Evolutionary conservation across 1,284 basidiomycete genomes (phyloP).

Genomic region (Caloboletus firmus): DNA sequence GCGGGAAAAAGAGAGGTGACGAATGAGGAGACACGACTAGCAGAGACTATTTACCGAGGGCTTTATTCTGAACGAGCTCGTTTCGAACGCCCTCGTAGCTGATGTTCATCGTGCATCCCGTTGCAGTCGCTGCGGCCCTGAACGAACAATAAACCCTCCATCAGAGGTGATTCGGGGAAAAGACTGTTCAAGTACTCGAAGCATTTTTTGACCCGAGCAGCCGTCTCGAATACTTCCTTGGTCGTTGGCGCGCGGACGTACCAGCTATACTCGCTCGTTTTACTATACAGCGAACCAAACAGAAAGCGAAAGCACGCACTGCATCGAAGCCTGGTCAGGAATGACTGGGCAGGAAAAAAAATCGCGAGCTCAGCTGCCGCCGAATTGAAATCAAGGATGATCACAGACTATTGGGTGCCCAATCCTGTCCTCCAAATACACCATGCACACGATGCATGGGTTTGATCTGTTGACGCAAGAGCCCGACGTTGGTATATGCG

Average conservation of each 20-base stretch:
- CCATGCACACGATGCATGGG: slow-evolving; percentile 67
- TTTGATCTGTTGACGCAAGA: slow-evolving; percentile 69
- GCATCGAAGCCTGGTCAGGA: slow-evolving; percentile 71
- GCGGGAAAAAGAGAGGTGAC: neutral
- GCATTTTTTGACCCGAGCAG: slow-evolving; percentile 62
- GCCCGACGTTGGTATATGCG: slow-evolving; percentile 68
- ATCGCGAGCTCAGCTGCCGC: neutral
- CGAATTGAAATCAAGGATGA: neutral
- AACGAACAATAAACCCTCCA: neutral
- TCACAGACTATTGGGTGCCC: slow-evolving; percentile 55
- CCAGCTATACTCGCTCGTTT: slow-evolving; percentile 41
- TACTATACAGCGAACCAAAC: neutral
- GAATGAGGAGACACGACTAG: neutral
- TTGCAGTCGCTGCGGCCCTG: slow-evolving; percentile 42
- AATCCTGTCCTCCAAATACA: slow-evolving; percentile 61
- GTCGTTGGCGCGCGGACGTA: slow-evolving; percentile 71
- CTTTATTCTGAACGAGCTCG: slow-evolving; percentile 65
- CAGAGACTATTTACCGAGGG: slow-evolving; percentile 44
- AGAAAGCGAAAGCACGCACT: slow-evolving; percentile 35
- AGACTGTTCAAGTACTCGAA: slow-evolving; percentile 57
- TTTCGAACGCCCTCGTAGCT: slow-evolving; percentile 41
- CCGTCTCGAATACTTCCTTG: slow-evolving; percentile 54
- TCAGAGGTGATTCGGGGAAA: neutral
- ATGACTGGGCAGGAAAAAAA: slow-evolving; percentile 54
- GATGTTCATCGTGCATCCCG: slow-evolving; percentile 65